Evolutionary conservation across 495 filamentous ascomycete species (phyloP).

Genomic region (Trichoderma gamsii): DNA sequence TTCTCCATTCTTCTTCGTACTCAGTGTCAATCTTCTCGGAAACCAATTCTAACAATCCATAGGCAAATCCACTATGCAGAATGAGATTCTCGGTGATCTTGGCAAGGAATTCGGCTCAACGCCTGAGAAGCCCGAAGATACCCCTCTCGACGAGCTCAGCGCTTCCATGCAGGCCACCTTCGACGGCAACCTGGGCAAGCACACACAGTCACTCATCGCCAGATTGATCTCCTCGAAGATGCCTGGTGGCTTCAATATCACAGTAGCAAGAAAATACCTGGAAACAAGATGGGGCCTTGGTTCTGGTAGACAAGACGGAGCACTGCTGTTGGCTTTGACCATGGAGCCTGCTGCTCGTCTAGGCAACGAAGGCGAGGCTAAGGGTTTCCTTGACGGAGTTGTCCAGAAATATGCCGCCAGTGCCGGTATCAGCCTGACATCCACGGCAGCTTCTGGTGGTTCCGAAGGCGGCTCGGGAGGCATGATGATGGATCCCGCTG

Average conservation of each 20-base stretch:
- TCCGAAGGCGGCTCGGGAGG: constrained; percentile 65
- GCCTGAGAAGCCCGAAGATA: constrained; percentile 97
- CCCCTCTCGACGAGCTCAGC: constrained; percentile 89
- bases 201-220: constrained; percentile 88
- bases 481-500: constrained; percentile 99
- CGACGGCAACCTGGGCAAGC: constrained; percentile 95
- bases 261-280: constrained; percentile 84
- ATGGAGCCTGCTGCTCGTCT: constrained; percentile 87
- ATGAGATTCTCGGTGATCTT: constrained; percentile 90
- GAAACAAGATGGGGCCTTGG: constrained; percentile 90
- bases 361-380: constrained; percentile 82
- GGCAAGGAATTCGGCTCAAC: constrained; percentile 98
- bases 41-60: constrained; percentile 13
- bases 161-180: constrained; percentile 96
- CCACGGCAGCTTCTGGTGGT: constrained; percentile 64
- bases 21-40: constrained; percentile 14
- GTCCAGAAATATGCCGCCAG: constrained; percentile 82
- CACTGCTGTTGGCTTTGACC: constrained; percentile 80
- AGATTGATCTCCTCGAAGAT: constrained; percentile 97
- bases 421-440: constrained; percentile 78
- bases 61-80: constrained; percentile 97
- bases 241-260: constrained; percentile 99
- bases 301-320: constrained; percentile 84
- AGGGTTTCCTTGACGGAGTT: constrained; percentile 80
- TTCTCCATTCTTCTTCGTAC: background rate